These are phyloP conservation scores for Omphalotus olearius DNA, from an alignment of 1,284 basidiomycete species.

Conservation along the genomic window DNA sequence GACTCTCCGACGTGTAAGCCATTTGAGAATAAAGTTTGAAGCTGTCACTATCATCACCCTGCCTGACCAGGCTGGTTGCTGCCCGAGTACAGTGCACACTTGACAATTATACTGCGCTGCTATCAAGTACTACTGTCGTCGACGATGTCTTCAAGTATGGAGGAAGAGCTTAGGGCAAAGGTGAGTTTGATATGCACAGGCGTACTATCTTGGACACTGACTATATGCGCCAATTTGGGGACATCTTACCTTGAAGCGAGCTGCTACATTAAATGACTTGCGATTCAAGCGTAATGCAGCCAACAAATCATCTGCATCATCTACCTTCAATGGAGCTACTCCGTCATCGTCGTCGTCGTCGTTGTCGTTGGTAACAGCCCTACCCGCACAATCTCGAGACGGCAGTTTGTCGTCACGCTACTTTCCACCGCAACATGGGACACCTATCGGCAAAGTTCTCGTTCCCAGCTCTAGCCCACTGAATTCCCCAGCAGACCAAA, in stretches of 20 bases:
- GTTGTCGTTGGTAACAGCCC: conserved; percentile 20
- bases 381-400: conserved; percentile 47
- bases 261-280: conserved; percentile 51
- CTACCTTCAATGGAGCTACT: neutral
- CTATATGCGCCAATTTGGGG: conserved; percentile 17
- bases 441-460: conserved; percentile 50
- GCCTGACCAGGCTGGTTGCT: neutral
- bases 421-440: conserved; percentile 28
- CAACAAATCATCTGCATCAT: conserved; percentile 18
- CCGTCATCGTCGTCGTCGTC: conserved; percentile 29
- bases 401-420: conserved; percentile 43
- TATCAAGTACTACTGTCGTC: neutral
- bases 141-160: conserved; percentile 2
- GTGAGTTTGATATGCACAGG: neutral
- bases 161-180: neutral
- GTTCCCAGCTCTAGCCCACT: conserved; percentile 73
- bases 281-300: conserved; percentile 43
- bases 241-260: conserved; percentile 36
- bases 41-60: conserved; percentile 2
- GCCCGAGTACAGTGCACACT: neutral
- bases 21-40: conserved; percentile 16
- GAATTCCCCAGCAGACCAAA: conserved; percentile 32
- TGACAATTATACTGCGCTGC: too few species aligned
- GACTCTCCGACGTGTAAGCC: conserved; percentile 50
- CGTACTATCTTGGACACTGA: conserved; percentile 14